These are phyloP conservation scores for Neofusicoccum kwambonambiense DNA, from an alignment of 2,329 filamentous ascomycete species.

Conservation along the genomic window DNA sequence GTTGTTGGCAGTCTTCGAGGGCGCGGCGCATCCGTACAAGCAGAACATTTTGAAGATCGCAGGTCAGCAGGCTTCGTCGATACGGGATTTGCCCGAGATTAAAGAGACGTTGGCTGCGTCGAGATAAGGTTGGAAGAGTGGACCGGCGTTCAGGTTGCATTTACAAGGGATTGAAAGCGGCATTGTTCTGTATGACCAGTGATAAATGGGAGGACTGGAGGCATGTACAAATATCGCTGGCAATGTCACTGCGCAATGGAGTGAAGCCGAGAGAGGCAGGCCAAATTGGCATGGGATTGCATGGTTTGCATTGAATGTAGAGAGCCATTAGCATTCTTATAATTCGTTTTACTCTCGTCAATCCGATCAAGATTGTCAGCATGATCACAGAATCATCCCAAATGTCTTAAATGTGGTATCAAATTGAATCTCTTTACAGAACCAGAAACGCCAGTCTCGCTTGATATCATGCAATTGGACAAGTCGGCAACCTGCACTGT, in stretches of 20 bases:
- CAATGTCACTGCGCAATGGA: not conserved
- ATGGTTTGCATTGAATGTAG: no score
- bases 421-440: not conserved
- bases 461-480: slow-evolving; percentile 9
- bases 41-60: slow-evolving; percentile 76
- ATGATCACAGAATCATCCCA: not conserved
- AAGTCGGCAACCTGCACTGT: slow-evolving; percentile 7
- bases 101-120: slow-evolving; percentile 35
- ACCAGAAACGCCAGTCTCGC: slow-evolving; percentile 18
- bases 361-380: not conserved
- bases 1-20: slow-evolving; percentile 69
- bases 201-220: not conserved
- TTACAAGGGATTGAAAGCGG: slow-evolving; percentile 3
- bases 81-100: slow-evolving; percentile 35
- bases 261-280: no score
- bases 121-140: slow-evolving; percentile 1
- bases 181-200: slow-evolving; percentile 2
- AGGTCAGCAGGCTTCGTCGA: slow-evolving; percentile 44
- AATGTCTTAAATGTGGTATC: not conserved
- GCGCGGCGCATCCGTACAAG: slow-evolving; percentile 87
- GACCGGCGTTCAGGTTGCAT: slow-evolving; percentile 15
- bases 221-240: not conserved
- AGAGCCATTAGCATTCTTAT: not conserved
- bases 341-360: not conserved
- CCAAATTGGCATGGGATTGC: no score